Evolutionary conservation across 2,329 filamentous ascomycete species (phyloP), one percentile per base, ranked within the genome.

Genomic region (Cladosporium velox): DNA sequence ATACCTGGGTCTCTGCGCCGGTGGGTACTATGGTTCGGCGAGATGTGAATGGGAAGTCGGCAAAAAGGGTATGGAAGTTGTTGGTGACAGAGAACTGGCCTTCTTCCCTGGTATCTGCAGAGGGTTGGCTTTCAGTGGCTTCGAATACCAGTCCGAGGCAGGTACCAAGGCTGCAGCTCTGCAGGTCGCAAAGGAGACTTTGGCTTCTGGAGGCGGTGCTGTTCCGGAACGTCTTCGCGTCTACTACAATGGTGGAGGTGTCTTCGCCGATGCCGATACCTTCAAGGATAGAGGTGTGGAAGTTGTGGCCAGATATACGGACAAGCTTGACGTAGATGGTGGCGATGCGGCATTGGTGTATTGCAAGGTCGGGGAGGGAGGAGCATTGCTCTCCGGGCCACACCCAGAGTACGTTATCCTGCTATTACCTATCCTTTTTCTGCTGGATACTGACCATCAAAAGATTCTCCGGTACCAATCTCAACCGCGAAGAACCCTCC

Each of bases 231-330:
- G 83, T 1, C 91, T 96, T 67, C 82, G 84, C 63, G 89, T 88
- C 15, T 99, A 99, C 76, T 97, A 94, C 77, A 99, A 99, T 72
- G 95, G 95, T 0, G 95, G 95, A 0, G 93, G 95, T 3, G 88
- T 96, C 1, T 99, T 98, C 80, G 91, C 97, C 1, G 90, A 95
- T 78, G 90, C 91, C 1, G 83, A 85, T 3, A 86, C 84, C 54
- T 82, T 87, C 65, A 80, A 82, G 65, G 84, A 85, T 34, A 80
- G 84, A 69, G 90, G 90, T 1, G 87, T 97, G 0, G 88, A 97
- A 77, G 85, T 97, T 7, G 81, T 99, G 28, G 95, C 94, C 1
- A 90, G 85, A 66, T 99, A 95, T 75, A 84, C 84, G 0, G 90
- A 92, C 41, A 82, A 89, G 15, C 77, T 96, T 14, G 87, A 90